Evolutionary conservation across 129 eudicot species (phyloP).

Genomic region (Artemisia annua): DNA sequence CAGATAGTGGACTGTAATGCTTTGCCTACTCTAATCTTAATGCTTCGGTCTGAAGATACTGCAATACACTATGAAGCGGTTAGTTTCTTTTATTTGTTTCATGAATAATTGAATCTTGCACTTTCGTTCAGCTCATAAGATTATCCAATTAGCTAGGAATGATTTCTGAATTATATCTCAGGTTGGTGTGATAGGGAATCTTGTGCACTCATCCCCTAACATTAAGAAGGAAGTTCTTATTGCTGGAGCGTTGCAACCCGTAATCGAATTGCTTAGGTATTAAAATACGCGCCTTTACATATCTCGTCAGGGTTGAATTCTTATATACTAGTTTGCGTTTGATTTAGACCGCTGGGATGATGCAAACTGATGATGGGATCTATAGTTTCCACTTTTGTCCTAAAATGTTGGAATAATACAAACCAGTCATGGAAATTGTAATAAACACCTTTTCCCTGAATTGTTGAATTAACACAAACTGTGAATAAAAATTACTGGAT

Average conservation of each 20-base stretch:
- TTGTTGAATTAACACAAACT: slow-evolving; percentile 6
- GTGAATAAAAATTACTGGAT: background rate
- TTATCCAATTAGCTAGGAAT: slow-evolving; percentile 20
- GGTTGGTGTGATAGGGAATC: slow-evolving; percentile 72
- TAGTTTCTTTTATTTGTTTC: slow-evolving; percentile 19
- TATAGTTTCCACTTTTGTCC: background rate
- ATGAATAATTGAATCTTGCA: slow-evolving; percentile 11
- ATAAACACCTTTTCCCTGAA: background rate
- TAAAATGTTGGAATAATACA: slow-evolving; percentile 8
- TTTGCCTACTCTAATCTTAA: slow-evolving; percentile 73
- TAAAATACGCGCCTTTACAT: background rate
- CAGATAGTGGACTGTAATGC: slow-evolving; percentile 98
- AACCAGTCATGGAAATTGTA: background rate
- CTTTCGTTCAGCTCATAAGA: slow-evolving; percentile 16
- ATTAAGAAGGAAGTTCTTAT: slow-evolving; percentile 61
- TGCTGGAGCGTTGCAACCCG: slow-evolving; percentile 69
- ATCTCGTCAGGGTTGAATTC: background rate
- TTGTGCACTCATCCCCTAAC: slow-evolving; percentile 63
- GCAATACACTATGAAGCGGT: slow-evolving; percentile 95
- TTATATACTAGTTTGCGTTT: background rate
- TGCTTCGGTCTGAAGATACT: slow-evolving; percentile 94
- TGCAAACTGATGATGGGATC: too few relatives aligned
- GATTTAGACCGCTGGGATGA: background rate
- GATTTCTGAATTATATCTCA: slow-evolving; percentile 32
- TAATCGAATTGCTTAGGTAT: slow-evolving; percentile 62